phyloP scores from a whole-genome alignment of 495 filamentous ascomycete species.

The Glarea lozoyensis region DNA sequence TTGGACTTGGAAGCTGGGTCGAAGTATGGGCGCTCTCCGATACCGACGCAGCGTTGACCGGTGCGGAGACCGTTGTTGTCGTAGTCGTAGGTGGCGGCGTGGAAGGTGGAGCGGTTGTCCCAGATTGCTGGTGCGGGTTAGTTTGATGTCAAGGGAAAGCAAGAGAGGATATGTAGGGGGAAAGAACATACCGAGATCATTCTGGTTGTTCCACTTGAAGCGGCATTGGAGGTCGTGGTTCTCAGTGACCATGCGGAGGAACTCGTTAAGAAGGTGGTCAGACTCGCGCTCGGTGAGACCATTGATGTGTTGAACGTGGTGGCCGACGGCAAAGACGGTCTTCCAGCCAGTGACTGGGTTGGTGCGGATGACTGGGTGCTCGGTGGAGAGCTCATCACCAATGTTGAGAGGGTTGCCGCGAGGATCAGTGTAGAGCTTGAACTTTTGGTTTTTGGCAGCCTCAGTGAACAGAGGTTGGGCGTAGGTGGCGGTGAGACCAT shows the following conservation, averaged over 20 bases:
- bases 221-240: slow-evolving; percentile 75
- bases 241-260: slow-evolving; percentile 51
- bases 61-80: slow-evolving; percentile 43
- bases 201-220: slow-evolving; percentile 45
- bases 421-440: slow-evolving; percentile 40
- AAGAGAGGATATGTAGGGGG: neutral
- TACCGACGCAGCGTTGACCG: slow-evolving; percentile 50
- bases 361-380: slow-evolving; percentile 62
- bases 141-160: neutral
- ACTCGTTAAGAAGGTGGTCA: slow-evolving; percentile 48
- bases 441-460: slow-evolving; percentile 43
- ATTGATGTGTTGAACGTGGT: slow-evolving; percentile 55
- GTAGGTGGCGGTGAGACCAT: slow-evolving; percentile 58
- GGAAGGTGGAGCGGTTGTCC: slow-evolving; percentile 65
- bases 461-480: slow-evolving; percentile 45
- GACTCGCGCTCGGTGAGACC: slow-evolving; percentile 57
- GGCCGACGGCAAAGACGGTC: slow-evolving; percentile 53
- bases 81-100: slow-evolving; percentile 56
- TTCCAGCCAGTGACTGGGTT: slow-evolving; percentile 79
- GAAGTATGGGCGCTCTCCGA: slow-evolving; percentile 63
- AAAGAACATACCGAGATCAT: slow-evolving; percentile 33
- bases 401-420: slow-evolving; percentile 61
- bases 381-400: slow-evolving; percentile 43
- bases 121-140: slow-evolving; percentile 47
- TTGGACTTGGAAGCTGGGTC: slow-evolving; percentile 48